Evolutionary conservation across 1,284 basidiomycete species (phyloP).

Genomic region (Schizophyllum commune): DNA sequence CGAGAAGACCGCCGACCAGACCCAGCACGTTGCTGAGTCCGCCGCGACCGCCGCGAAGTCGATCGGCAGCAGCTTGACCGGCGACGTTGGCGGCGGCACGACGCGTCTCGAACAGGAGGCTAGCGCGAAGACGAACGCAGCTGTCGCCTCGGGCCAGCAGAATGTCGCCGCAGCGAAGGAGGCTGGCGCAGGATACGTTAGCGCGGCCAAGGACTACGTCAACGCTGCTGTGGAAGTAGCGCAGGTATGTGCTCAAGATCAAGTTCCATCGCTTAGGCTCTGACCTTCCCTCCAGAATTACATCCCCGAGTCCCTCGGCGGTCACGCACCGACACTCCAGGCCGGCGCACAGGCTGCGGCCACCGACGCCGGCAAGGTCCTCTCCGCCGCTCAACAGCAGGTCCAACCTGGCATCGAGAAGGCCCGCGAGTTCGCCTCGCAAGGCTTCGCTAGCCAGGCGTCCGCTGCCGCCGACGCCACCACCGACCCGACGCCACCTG

Average conservation of each 20-base stretch:
- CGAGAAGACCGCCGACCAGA: not conserved
- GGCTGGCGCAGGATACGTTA: not conserved
- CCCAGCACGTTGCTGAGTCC: not conserved
- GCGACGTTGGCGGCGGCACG: not conserved
- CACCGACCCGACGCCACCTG: constrained; percentile 2
- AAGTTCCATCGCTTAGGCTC: not conserved
- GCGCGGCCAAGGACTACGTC: not conserved
- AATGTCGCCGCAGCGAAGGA: not conserved
- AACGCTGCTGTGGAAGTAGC: not conserved
- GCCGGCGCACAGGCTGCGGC: not conserved
- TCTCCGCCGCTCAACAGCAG: not conserved
- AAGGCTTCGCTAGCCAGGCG: not conserved
- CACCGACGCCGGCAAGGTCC: not conserved
- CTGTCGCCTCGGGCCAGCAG: not conserved
- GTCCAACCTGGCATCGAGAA: not conserved
- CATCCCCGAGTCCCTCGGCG: not conserved
- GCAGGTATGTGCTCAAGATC: not conserved
- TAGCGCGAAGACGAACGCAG: not conserved
- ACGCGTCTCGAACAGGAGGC: not conserved
- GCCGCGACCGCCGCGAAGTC: not conserved
- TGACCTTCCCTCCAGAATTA: not conserved
- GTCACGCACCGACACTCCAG: not conserved
- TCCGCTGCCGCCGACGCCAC: not conserved
- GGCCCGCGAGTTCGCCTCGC: not conserved
- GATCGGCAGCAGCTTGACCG: not conserved